phyloP scores from a whole-genome alignment of 2,329 filamentous ascomycete genomes.

The Arthrinium phaeospermum region DNA sequence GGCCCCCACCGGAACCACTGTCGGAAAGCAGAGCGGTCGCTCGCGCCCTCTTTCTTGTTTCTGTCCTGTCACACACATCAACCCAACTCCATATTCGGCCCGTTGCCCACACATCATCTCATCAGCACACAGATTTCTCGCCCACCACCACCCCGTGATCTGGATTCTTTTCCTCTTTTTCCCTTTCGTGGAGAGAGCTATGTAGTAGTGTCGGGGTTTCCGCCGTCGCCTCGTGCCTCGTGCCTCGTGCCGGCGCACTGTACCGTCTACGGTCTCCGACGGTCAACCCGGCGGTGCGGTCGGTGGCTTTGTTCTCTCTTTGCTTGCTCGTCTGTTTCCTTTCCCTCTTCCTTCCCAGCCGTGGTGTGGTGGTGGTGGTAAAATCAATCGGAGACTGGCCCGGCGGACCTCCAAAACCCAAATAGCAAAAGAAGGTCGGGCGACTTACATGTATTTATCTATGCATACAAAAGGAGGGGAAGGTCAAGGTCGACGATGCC shows the following conservation, averaged over 20 bases:
- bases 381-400: background rate
- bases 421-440: background rate
- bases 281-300: background rate
- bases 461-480: background rate
- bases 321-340: background rate
- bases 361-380: background rate
- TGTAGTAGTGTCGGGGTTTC: background rate
- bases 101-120: conserved; percentile 13
- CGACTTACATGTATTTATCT: background rate
- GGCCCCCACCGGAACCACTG: background rate
- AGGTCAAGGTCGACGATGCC: background rate
- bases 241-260: background rate
- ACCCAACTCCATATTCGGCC: conserved; percentile 9
- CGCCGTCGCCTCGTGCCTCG: background rate
- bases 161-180: background rate
- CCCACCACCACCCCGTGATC: background rate
- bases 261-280: background rate
- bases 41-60: background rate
- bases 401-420: background rate
- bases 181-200: background rate
- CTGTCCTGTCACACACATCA: background rate
- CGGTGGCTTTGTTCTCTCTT: too few species aligned
- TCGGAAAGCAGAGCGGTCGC: background rate
- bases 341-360: background rate
- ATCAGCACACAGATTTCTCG: background rate